Percentiles rank a stretch among this genome's conserved stretches.
phyloP scores from a whole-genome alignment of 2,329 filamentous ascomycete genomes.

The Fusarium verticillioides region DNA sequence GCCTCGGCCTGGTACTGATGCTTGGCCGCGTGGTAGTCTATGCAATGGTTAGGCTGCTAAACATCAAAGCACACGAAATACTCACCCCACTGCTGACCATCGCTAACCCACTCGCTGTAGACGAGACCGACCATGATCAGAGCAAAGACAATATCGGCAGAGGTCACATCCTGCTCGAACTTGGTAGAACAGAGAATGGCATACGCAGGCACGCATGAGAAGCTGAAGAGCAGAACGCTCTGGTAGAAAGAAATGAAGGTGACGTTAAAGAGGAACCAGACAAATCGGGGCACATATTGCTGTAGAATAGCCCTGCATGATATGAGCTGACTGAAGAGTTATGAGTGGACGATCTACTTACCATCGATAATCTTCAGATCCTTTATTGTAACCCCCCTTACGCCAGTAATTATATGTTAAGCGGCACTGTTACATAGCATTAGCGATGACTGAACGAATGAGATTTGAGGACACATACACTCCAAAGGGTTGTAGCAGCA shows the following conservation, averaged over 20 bases:
- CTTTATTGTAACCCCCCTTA: slow-evolving; percentile 88
- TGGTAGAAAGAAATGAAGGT: slow-evolving; percentile 90
- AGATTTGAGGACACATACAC: slow-evolving; percentile 63
- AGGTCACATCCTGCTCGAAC: slow-evolving; percentile 62
- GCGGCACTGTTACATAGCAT: slow-evolving; percentile 65
- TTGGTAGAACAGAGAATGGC: slow-evolving; percentile 78
- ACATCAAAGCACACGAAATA: neutral
- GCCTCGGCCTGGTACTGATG: slow-evolving; percentile 73
- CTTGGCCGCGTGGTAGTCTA: slow-evolving; percentile 86
- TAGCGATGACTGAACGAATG: neutral
- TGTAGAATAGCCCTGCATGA: slow-evolving; percentile 74
- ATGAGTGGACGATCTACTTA: slow-evolving; percentile 33
- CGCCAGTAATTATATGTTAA: slow-evolving; percentile 98
- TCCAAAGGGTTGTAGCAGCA: slow-evolving; percentile 80
- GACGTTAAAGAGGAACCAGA: slow-evolving; percentile 88
- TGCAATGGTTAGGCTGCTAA: slow-evolving; percentile 3
- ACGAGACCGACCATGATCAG: slow-evolving; percentile 62
- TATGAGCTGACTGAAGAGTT: slow-evolving; percentile 16
- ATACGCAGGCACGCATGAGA: slow-evolving; percentile 83
- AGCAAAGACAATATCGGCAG: slow-evolving; percentile 61
- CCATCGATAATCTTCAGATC: slow-evolving; percentile 97
- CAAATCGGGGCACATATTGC: slow-evolving; percentile 67
- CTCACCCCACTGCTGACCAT: slow-evolving; percentile 91
- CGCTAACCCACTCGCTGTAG: slow-evolving; percentile 80
- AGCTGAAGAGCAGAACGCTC: slow-evolving; percentile 80